Evolutionary conservation across 2,329 filamentous ascomycete species (phyloP).

Genomic region (Nothophoma quercina): DNA sequence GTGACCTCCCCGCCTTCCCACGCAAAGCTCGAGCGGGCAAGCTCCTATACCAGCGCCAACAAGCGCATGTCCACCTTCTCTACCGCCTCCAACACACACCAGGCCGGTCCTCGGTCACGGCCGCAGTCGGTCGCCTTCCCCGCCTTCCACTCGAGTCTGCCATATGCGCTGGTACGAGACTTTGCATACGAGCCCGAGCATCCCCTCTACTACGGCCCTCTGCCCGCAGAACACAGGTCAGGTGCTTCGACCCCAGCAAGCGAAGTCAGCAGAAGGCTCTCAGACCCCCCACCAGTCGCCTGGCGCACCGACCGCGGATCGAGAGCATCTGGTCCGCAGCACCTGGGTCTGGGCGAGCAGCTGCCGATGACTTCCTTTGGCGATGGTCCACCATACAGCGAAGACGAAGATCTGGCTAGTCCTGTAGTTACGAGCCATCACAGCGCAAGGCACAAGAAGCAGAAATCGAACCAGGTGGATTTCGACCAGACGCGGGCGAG

Average conservation of each 20-base stretch:
- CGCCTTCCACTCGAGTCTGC: slow-evolving; percentile 81
- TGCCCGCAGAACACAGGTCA: slow-evolving; percentile 74
- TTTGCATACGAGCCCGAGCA: slow-evolving; percentile 88
- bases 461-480: slow-evolving; percentile 61
- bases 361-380: slow-evolving; percentile 83
- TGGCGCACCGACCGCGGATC: slow-evolving; percentile 74
- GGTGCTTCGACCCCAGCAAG: slow-evolving; percentile 85
- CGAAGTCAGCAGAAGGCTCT: slow-evolving; percentile 77
- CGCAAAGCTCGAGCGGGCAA: slow-evolving; percentile 65
- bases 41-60: slow-evolving; percentile 79
- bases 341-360: slow-evolving; percentile 66
- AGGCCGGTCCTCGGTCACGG: slow-evolving; percentile 68
- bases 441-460: slow-evolving; percentile 78
- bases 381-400: slow-evolving; percentile 85
- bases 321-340: slow-evolving; percentile 63
- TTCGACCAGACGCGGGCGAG: slow-evolving; percentile 50
- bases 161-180: slow-evolving; percentile 91
- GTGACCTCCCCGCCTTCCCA: slow-evolving; percentile 58
- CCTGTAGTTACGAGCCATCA: slow-evolving; percentile 76
- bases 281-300: slow-evolving; percentile 73
- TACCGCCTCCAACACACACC: slow-evolving; percentile 64
- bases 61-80: slow-evolving; percentile 87
- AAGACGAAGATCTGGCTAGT: slow-evolving; percentile 93
- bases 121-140: slow-evolving; percentile 84
- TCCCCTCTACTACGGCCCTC: slow-evolving; percentile 93